Evolutionary conservation across 208 protist species (phyloP).

Genomic region (Trypanosoma lewisi): DNA sequence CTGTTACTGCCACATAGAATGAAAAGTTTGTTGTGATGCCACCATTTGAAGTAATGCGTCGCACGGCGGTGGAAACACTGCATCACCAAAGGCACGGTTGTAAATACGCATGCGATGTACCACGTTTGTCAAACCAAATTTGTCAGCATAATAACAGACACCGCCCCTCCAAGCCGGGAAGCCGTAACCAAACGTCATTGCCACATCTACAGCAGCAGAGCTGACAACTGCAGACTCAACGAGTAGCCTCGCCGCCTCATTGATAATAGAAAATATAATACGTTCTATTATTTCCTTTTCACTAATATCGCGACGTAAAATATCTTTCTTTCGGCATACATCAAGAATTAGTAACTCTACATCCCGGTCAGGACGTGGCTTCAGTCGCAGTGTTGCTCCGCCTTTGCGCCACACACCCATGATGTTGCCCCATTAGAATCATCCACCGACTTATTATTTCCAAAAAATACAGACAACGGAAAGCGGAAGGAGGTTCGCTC

Average conservation of each 20-base stretch:
- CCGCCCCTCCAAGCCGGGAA: conserved; percentile 87
- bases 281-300: conserved; percentile 87
- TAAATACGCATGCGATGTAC: conserved; percentile 68
- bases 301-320: conserved; percentile 59
- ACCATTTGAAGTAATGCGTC: conserved; percentile 45
- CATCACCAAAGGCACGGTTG: conserved; percentile 40
- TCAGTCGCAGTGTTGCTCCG: background rate
- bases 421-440: background rate
- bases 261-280: conserved; percentile 84
- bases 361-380: conserved; percentile 45
- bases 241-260: conserved; percentile 88
- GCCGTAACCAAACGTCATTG: conserved; percentile 75
- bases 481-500: background rate
- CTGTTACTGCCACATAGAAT: conserved; percentile 27
- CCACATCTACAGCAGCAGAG: conserved; percentile 85
- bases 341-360: conserved; percentile 55
- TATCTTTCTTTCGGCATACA: conserved; percentile 45
- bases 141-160: conserved; percentile 72
- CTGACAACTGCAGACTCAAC: conserved; percentile 62
- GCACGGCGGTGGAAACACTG: conserved; percentile 56
- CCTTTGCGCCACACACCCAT: conserved; percentile 9
- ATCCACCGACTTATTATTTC: background rate
- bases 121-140: conserved; percentile 50
- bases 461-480: background rate
- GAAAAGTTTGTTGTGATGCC: conserved; percentile 44